Percentiles rank a stretch among this genome's conserved stretches.
Evolutionary conservation across 2,329 filamentous ascomycete genomes (phyloP).

Genomic region (Talaromyces sp.): DNA sequence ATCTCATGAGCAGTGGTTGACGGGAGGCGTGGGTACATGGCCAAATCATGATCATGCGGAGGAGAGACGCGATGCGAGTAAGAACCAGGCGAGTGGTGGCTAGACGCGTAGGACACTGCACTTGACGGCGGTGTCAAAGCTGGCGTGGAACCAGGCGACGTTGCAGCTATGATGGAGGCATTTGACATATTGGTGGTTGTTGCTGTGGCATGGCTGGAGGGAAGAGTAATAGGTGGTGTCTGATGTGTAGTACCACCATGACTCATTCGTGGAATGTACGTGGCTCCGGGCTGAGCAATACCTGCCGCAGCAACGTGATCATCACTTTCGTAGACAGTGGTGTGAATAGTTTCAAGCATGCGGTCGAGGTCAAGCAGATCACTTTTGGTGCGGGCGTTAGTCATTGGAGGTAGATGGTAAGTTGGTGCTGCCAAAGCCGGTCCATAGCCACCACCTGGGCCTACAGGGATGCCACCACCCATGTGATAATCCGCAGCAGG

Average conservation of each 20-base stretch:
- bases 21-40: constrained; percentile 63
- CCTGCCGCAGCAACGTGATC: constrained; percentile 75
- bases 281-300: constrained; percentile 69
- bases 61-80: constrained; percentile 52
- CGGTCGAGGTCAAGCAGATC: constrained; percentile 92
- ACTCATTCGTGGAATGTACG: constrained; percentile 57
- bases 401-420: constrained; percentile 84
- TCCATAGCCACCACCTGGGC: constrained; percentile 56
- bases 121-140: constrained; percentile 62
- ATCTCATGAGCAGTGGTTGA: constrained; percentile 58
- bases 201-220: constrained; percentile 40
- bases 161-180: constrained; percentile 29
- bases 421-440: constrained; percentile 66
- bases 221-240: constrained; percentile 50
- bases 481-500: constrained; percentile 48
- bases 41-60: constrained; percentile 46
- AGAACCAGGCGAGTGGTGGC: constrained; percentile 60
- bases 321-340: constrained; percentile 90
- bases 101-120: constrained; percentile 61
- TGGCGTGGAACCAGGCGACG: constrained; percentile 50
- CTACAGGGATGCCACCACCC: constrained; percentile 51
- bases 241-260: constrained; percentile 53
- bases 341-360: constrained; percentile 92
- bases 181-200: constrained; percentile 31
- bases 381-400: constrained; percentile 85